phyloP scores from a whole-genome alignment of 306 rosid species.

The Arachis stenosperma region DNA sequence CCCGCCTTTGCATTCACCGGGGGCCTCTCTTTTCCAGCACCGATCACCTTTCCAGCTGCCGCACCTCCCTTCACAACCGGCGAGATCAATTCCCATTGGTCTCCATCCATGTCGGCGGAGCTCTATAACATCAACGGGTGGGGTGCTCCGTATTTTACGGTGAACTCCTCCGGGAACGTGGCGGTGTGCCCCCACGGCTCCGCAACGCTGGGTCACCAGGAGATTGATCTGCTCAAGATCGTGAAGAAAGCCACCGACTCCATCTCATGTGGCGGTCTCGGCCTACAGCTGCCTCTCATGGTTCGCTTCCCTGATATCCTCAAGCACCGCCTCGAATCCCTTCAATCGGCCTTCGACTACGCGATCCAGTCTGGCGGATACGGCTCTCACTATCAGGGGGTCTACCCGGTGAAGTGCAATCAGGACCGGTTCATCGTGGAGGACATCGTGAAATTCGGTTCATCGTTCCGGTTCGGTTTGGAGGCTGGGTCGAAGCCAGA shows the following conservation, averaged over 20 bases:
- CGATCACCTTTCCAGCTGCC: background rate
- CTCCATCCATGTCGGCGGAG: conserved; percentile 58
- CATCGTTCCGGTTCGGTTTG: conserved; percentile 71
- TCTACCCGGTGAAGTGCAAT: conserved; percentile 87
- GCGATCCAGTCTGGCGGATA: conserved; percentile 74
- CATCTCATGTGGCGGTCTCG: conserved; percentile 69
- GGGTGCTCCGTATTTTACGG: conserved; percentile 79
- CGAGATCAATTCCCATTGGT: conserved; percentile 54
- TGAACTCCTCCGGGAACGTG: conserved; percentile 71
- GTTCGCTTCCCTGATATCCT: conserved; percentile 80
- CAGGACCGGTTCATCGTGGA: conserved; percentile 90
- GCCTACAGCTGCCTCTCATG: conserved; percentile 76
- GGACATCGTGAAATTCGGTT: conserved; percentile 79
- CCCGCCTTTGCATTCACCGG: conserved; percentile 70
- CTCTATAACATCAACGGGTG: conserved; percentile 77
- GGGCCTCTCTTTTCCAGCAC: conserved; percentile 55
- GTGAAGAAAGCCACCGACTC: conserved; percentile 81
- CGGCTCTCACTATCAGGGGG: conserved; percentile 84
- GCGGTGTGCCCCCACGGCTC: conserved; percentile 68
- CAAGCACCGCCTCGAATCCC: conserved; percentile 73
- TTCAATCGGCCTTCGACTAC: conserved; percentile 65
- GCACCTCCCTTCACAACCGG: conserved; percentile 40
- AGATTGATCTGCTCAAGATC: conserved; percentile 76
- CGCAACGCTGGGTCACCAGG: conserved; percentile 75
- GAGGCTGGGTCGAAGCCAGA: conserved; percentile 97